Evolutionary conservation across 768 basidiomycete species (phyloP).

Genomic region (Lactarius sanguifluus): DNA sequence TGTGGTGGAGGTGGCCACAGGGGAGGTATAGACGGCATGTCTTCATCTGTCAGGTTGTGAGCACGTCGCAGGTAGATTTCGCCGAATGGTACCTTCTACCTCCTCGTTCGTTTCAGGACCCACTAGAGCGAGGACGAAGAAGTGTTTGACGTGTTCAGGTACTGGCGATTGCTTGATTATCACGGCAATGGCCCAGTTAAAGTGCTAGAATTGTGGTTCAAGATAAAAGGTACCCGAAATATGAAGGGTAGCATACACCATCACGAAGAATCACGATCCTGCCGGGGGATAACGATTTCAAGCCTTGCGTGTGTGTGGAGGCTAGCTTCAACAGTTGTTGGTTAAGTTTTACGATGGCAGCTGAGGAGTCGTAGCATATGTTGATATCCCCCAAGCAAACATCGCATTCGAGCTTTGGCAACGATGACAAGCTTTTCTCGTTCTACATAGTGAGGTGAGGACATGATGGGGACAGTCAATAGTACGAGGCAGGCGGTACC

Average conservation of each 20-base stretch:
- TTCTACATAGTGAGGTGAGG: conserved; percentile 46
- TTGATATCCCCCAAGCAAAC: conserved; percentile 73
- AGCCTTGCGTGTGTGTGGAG: conserved; percentile 57
- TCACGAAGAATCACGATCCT: conserved; percentile 84
- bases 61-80: not conserved
- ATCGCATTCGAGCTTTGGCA: conserved; percentile 67
- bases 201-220: conserved; percentile 57
- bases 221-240: not conserved
- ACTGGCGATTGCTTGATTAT: conserved; percentile 62
- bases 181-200: conserved; percentile 64
- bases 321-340: conserved; percentile 61
- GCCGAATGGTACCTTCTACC: conserved; percentile 46
- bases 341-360: conserved; percentile 61
- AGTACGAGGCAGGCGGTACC: conserved; percentile 44
- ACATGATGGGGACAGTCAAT: conserved; percentile 9
- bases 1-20: conserved; percentile 68
- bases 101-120: conserved; percentile 57
- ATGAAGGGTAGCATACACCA: conserved; percentile 51
- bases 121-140: conserved; percentile 72
- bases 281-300: conserved; percentile 67
- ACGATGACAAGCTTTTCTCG: conserved; percentile 61
- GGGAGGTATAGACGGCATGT: conserved; percentile 61
- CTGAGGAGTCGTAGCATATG: conserved; percentile 69
- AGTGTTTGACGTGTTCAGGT: conserved; percentile 53
- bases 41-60: conserved; percentile 47